Evolutionary conservation across 768 basidiomycete genomes (phyloP).

Genomic region (Boletellus emodensis): DNA sequence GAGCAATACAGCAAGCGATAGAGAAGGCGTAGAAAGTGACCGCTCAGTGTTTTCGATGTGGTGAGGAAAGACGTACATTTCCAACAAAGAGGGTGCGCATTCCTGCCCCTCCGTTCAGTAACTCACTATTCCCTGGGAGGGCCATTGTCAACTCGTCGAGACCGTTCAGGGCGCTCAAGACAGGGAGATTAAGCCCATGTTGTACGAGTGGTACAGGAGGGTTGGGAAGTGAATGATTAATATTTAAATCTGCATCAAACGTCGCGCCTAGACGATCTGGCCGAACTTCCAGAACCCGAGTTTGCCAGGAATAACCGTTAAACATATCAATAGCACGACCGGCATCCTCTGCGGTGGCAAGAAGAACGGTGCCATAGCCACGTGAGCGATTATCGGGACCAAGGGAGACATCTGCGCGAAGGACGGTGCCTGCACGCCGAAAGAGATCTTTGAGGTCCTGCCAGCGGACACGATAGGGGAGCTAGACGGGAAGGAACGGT

Average conservation of each 20-base stretch:
- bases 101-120: slow-evolving; percentile 26
- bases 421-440: slow-evolving; percentile 87
- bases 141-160: slow-evolving; percentile 17
- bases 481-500: slow-evolving; percentile 40
- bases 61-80: slow-evolving; percentile 56
- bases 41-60: slow-evolving; percentile 4
- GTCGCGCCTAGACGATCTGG: slow-evolving; percentile 64
- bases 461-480: slow-evolving; percentile 97
- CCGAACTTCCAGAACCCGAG: slow-evolving; percentile 84
- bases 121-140: slow-evolving; percentile 20
- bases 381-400: slow-evolving; percentile 89
- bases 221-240: slow-evolving; percentile 10
- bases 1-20: slow-evolving; percentile 12
- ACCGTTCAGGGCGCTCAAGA: slow-evolving; percentile 10
- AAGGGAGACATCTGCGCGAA: slow-evolving; percentile 73
- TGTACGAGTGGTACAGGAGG: slow-evolving; percentile 19
- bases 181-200: slow-evolving; percentile 14
- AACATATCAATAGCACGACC: slow-evolving; percentile 93
- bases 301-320: slow-evolving; percentile 97
- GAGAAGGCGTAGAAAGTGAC: neutral
- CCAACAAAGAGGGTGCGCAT: slow-evolving; percentile 78
- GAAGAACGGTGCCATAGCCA: slow-evolving; percentile 91
- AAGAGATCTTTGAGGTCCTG: slow-evolving; percentile 99
- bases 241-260: slow-evolving; percentile 22
- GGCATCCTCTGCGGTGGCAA: slow-evolving; percentile 93